These are phyloP conservation scores for Cicer arietinum DNA, from an alignment of 306 rosid genomes.

Conservation along the genomic window DNA sequence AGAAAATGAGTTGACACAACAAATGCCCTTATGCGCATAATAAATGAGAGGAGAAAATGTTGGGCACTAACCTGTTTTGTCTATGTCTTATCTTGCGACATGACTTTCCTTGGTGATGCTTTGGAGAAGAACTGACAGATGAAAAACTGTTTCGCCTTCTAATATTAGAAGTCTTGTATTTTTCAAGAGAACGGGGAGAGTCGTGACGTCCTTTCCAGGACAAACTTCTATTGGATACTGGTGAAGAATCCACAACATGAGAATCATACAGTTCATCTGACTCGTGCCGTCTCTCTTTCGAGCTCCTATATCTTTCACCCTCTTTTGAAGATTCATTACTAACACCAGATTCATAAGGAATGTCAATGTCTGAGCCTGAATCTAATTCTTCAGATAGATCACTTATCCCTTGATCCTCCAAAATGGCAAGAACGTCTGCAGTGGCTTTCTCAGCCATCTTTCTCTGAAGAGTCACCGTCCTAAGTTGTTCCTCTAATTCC, in stretches of 20 bases:
- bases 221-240: constrained; percentile 65
- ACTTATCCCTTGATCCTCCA: constrained; percentile 78
- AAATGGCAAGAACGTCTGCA: constrained; percentile 84
- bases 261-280: constrained; percentile 69
- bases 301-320: constrained; percentile 47
- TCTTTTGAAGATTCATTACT: constrained; percentile 51
- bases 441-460: constrained; percentile 98
- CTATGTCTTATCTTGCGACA: constrained; percentile 79
- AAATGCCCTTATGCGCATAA: background rate
- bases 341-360: constrained; percentile 61
- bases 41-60: background rate
- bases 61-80: constrained; percentile 61
- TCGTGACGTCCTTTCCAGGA: constrained; percentile 88
- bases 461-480: constrained; percentile 70
- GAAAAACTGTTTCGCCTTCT: constrained; percentile 63
- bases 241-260: constrained; percentile 63
- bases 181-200: constrained; percentile 63
- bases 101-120: constrained; percentile 73
- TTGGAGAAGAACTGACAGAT: constrained; percentile 71
- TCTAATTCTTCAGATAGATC: constrained; percentile 74
- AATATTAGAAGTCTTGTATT: constrained; percentile 52
- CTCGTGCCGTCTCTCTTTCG: constrained; percentile 53
- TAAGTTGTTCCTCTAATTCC: constrained; percentile 85
- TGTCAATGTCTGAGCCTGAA: constrained; percentile 75
- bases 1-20: background rate